Base-by-base conservation (phyloP, 495 filamentous ascomycete genomes). In the Parathielavia appendiculata region DNA sequence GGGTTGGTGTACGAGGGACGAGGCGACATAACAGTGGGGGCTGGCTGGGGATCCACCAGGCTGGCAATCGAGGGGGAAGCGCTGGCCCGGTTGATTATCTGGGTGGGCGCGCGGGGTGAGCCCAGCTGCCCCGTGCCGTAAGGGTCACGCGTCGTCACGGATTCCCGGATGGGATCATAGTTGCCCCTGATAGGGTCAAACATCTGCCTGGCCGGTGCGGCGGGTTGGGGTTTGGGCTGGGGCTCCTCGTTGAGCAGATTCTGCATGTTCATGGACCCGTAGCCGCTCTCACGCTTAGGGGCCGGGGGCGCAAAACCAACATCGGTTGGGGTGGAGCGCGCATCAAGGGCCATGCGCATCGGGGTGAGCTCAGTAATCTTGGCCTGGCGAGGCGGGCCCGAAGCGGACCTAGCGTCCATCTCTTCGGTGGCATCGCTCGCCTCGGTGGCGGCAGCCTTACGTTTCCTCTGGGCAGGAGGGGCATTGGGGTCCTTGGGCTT, bases 61-160 rank as follows among this genome's bases (percentile, higher is more conserved):
- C 89, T 93, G 19, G 90, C 85, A 59, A 96, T 96, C 0, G 91
- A 90, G 9, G 91, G 90, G 23, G 91, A 95, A 19, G 88, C 87
- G 68, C 88, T 93, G 17, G 90, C 88, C 51, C 88, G 83, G 66
- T 83, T 87, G 41, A 73, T 70, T 56, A 66, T 64, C 52, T 73
- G 77, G 60, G 69, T 56, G 16, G 77, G 76, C 0, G 80, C 76
- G 14, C 81, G 76, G 17, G 81, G 78, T n/a, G 83, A 80, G 20
- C 76, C 77, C 53, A 80, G 76, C 5, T 81, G 72, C 1, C 75
- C 75, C 40, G 77, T 83, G 40, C 70, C 72, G 36, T 83, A 83
- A 30, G 74, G 72, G 63, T 72, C 74, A 52, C 79, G 69, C 60
- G 67, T 66, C 63, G 73, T 57, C 73, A 80, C 71, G 38, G 75